Percentiles rank a stretch among this genome's conserved stretches.
Conservation (phyloP, 2,329 filamentous ascomycete genomes). For the Trichothecium sympodiale region DNA sequence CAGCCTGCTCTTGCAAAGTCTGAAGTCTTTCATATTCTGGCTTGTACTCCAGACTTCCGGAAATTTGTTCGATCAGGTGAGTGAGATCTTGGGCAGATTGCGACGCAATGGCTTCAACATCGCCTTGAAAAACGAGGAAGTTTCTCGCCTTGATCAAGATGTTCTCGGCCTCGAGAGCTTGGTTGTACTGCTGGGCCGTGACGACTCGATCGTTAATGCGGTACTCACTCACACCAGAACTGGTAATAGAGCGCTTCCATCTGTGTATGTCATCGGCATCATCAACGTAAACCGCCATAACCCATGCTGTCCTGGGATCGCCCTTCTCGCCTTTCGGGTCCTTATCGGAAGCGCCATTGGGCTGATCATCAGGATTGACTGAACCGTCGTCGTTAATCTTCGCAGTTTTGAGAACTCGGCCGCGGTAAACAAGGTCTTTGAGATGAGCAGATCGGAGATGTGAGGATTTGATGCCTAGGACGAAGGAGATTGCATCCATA, state of each 20-base stretch:
- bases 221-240: conserved; percentile 81
- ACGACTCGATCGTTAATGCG: conserved; percentile 90
- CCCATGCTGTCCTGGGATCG: conserved; percentile 93
- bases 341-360: conserved; percentile 49
- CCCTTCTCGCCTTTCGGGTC: conserved; percentile 57
- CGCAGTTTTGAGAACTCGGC: conserved; percentile 81
- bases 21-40: conserved; percentile 89
- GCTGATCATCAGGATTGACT: conserved; percentile 50
- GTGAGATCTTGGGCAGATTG: conserved; percentile 93
- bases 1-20: conserved; percentile 71
- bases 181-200: conserved; percentile 85
- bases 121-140: conserved; percentile 96
- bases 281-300: conserved; percentile 98
- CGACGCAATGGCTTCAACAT: conserved; percentile 92
- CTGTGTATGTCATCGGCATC: conserved; percentile 89
- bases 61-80: conserved; percentile 91
- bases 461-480: conserved; percentile 97
- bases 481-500: conserved; percentile 99
- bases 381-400: conserved; percentile 88
- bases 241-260: conserved; percentile 94
- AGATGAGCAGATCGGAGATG: conserved; percentile 90
- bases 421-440: conserved; percentile 90
- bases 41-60: conserved; percentile 89
- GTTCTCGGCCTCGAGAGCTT: conserved; percentile 82
- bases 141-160: conserved; percentile 97